Conservation (phyloP, 1,284 basidiomycete genomes). For the Omphalotus olearius region DNA sequence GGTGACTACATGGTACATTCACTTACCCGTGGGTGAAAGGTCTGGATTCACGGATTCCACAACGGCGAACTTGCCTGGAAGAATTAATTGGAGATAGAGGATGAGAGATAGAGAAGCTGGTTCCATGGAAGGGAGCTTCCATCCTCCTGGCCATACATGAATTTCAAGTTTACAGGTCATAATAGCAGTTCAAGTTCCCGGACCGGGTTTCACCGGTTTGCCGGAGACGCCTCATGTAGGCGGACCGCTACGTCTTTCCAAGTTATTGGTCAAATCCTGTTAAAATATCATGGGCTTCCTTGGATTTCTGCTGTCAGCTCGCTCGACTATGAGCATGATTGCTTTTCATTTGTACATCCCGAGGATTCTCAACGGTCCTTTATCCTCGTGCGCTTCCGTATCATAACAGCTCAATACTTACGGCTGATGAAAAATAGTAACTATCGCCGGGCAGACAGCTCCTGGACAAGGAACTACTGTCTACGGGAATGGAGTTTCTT, state of each 20-base stretch:
- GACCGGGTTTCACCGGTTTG: too few relatives aligned
- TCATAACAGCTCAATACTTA: background rate
- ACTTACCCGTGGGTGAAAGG: constrained; percentile 71
- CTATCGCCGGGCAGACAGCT: constrained; percentile 5
- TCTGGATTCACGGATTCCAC: constrained; percentile 55
- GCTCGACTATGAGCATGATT: too few relatives aligned
- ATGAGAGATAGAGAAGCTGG: constrained; percentile 60
- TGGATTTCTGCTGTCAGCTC: too few relatives aligned
- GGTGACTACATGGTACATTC: constrained; percentile 16
- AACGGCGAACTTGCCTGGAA: constrained; percentile 61
- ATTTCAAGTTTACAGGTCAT: constrained; percentile 23
- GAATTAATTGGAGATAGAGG: constrained; percentile 59
- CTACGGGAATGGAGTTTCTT: constrained; percentile 26
- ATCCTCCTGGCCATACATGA: constrained; percentile 66
- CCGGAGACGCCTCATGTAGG: too few relatives aligned
- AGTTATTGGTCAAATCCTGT: too few relatives aligned
- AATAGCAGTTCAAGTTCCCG: too few relatives aligned
- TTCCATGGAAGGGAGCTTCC: constrained; percentile 62
- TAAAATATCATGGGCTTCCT: too few relatives aligned
- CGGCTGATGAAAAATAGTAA: background rate
- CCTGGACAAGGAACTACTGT: constrained; percentile 27
- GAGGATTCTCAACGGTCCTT: too few relatives aligned
- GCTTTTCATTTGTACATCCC: too few relatives aligned
- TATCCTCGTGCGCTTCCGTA: too few relatives aligned
- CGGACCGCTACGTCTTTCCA: too few relatives aligned